These are phyloP conservation scores for Candida tibetensis DNA, from an alignment of 805 yeast species.

Conservation along the genomic window DNA sequence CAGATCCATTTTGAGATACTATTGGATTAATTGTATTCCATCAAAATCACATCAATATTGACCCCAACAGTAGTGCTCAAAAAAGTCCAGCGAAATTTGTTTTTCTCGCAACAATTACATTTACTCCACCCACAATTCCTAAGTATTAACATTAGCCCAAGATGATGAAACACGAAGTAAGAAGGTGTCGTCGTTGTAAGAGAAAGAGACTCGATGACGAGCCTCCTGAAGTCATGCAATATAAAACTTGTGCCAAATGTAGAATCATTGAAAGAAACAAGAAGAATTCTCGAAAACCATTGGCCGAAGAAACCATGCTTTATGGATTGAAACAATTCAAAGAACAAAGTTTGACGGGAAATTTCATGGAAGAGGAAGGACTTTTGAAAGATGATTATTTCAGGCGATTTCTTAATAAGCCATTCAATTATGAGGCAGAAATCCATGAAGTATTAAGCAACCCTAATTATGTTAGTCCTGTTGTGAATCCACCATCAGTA, in stretches of 20 bases:
- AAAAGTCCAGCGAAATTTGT: too few relatives aligned
- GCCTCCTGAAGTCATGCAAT: slow-evolving; percentile 54
- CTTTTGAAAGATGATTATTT: slow-evolving; percentile 21
- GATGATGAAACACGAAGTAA: slow-evolving; percentile 19
- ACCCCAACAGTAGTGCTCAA: too few relatives aligned
- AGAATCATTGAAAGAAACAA: slow-evolving; percentile 50
- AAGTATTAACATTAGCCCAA: too few relatives aligned
- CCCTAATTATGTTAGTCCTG: slow-evolving; percentile 11
- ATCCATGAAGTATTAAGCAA: slow-evolving; percentile 10
- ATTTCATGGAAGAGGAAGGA: slow-evolving; percentile 32
- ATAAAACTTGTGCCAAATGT: slow-evolving; percentile 58
- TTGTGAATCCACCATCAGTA: slow-evolving; percentile 2
- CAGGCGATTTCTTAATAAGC: slow-evolving; percentile 14
- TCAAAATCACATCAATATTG: too few relatives aligned
- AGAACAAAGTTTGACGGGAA: slow-evolving; percentile 31
- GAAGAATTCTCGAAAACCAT: slow-evolving; percentile 43
- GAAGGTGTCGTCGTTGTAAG: slow-evolving; percentile 56
- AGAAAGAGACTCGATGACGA: slow-evolving; percentile 54
- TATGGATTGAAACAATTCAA: slow-evolving; percentile 45
- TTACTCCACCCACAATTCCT: too few relatives aligned
- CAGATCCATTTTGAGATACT: too few relatives aligned
- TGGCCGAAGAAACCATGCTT: slow-evolving; percentile 46
- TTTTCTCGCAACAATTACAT: too few relatives aligned
- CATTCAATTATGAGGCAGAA: slow-evolving; percentile 14
- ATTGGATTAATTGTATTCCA: too few relatives aligned